Evolutionary conservation across 768 basidiomycete species (phyloP), one percentile per base, ranked within the genome.

Genomic region (Atractiella rhizophila): DNA sequence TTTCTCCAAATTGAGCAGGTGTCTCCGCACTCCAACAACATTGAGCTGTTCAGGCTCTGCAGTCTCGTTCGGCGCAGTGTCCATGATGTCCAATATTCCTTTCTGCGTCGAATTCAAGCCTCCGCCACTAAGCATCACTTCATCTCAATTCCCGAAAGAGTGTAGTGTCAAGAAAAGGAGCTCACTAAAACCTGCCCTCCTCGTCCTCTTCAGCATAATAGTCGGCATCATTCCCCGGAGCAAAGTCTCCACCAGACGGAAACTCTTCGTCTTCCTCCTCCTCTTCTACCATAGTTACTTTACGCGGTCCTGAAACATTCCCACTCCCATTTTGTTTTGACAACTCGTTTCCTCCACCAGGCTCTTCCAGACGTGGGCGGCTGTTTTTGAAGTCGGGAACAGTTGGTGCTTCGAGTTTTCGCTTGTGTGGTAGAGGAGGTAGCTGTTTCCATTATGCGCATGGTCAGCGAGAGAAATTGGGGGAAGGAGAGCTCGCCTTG

Each of bases 31-130:
- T 73, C 69, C 4, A 78, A 61, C 2, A 74, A 72, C 42, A 53
- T 32, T 36, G 10, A 40, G 32, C 32, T 36, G 27, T 15, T 31
- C 36, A 64, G 73, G 54, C 59, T 80, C 81, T 45, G 76, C 74
- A 39, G 74, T 74, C 31, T 62, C 65, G 16, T 67, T 72, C 30
- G 73, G 70, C 8, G 66, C 69, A 33, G 62, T 66, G 50, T 96
- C 88, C 56, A 98, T 88, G 44, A 98, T 86, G 49, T 79, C 82
- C 43, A 98, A 56, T 28, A 98, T 96, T 42, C 85, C 74, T 56
- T 94, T 86, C 62, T 98, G 91, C 55, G 85, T 76, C 28, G 66
- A 68, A 2, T 82, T 86, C 46, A 98, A 62, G 2, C 91, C 91
- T 1, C 86, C 83, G 28, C 91, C 91, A 60, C 88, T 86, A 10